Evolutionary conservation across 495 filamentous ascomycete genomes (phyloP).

Genomic region (Cairneyella variabilis): DNA sequence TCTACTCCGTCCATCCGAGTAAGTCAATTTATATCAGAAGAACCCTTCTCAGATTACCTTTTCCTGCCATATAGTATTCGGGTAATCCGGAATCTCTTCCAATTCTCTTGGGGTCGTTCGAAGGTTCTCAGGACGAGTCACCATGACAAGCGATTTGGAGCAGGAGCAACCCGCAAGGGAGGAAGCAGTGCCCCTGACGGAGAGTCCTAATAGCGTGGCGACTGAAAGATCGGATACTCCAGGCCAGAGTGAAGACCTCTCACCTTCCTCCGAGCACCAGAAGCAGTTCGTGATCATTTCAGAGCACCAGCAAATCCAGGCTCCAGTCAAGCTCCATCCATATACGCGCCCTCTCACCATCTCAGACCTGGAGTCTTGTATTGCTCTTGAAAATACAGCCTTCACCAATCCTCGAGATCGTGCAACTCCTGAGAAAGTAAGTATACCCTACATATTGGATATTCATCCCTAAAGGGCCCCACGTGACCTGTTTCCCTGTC

Average conservation of each 20-base stretch:
- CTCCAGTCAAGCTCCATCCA: conserved; percentile 21
- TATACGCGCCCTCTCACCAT: conserved; percentile 58
- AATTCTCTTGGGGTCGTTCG: too few relatives aligned
- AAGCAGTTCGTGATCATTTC: conserved; percentile 20
- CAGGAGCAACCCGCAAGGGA: not conserved
- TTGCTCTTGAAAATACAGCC: conserved; percentile 68
- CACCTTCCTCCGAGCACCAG: conserved; percentile 1
- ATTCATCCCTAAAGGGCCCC: not conserved
- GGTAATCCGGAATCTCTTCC: too few relatives aligned
- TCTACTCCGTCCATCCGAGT: too few relatives aligned
- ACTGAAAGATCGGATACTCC: conserved; percentile 9
- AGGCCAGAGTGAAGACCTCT: not conserved
- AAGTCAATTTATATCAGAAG: too few relatives aligned
- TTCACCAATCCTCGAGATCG: conserved; percentile 68
- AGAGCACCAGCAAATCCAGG: conserved; percentile 9
- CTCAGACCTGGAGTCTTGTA: conserved; percentile 72
- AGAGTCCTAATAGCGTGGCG: conserved; percentile 15
- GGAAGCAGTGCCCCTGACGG: conserved; percentile 8
- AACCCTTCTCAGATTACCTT: too few relatives aligned
- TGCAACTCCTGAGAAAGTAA: conserved; percentile 76
- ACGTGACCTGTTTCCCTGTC: not conserved
- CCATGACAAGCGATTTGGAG: conserved; percentile 14
- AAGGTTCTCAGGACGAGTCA: too few relatives aligned
- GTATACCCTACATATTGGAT: conserved; percentile 17
- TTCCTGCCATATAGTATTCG: too few relatives aligned